Evolutionary conservation across 2,329 filamentous ascomycete species (phyloP), one percentile per base, ranked within the genome.

Genomic region (Beauveria australis): DNA sequence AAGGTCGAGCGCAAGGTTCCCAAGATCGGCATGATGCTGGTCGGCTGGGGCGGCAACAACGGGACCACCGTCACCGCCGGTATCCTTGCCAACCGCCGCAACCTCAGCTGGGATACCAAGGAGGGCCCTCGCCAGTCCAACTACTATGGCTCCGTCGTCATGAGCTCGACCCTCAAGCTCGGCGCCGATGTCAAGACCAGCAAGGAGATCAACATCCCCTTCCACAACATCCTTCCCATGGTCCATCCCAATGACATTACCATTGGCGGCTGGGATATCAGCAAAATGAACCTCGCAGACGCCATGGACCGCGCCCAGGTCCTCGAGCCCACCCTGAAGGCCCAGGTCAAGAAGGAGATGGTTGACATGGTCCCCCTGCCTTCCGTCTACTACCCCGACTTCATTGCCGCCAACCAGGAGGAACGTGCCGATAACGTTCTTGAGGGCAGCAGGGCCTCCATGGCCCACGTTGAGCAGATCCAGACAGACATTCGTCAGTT

Each of bases 321-420:
- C 59, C 86, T 99, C 59, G 93, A 97, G 79, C 94, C 94, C n/a
- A 88, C 90, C 33, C 83, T 99, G 70, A 99, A 99, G 84, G 79
- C 81, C 61, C 83, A 89, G 70, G 89, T 99, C 69, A 88, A 86
- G 77, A 96, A 97, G 83, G 91, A 97, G 79, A 93, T 97, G 92
- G 79, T 86, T 63, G 80, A 81, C 68, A 89, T 97, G 86, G 87
- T 88, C 68, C 94, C 94, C 33, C 84, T 97, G 65, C 93, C 92
- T 26, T 93, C 89, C 76, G 89, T 97, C 78, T 99, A 99, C 84
- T 99, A 99, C 76, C 94, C 94, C 1, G 94, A 97, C 77, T 99
- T 99, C 81, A 99, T 99, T 72, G 94, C 94, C 66, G 90, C 94
- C 73, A 99, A 99, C 80, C 94, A 99, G 79, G 92, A 94, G 75